Base-by-base conservation (phyloP, 2,329 filamentous ascomycete species). In the Penicillium sp. region DNA sequence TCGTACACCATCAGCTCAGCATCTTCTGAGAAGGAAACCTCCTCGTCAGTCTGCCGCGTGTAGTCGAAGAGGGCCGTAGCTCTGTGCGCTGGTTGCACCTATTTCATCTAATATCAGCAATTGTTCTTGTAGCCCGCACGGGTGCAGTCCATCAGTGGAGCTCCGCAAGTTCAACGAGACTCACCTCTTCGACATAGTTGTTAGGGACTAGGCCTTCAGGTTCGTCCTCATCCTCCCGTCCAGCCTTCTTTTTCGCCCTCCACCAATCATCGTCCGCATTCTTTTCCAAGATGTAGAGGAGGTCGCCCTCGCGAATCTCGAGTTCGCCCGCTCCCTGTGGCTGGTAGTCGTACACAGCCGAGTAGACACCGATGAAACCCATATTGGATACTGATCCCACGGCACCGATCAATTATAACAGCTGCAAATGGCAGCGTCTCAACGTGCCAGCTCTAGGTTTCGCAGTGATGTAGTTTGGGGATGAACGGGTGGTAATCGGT, bases 41-140 rank as follows among this genome's bases (percentile, higher is more conserved):
- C 94, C 75, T 99, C 94, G 70, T 99, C 94, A 25, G 94, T 99
- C 77, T 99, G 94, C 66, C 93, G 86, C 48, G 90, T 90, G 74
- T 99, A 99, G 74, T 99, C 94, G 79, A 93, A 99, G n/a, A 97
- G 84, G n/a, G 94, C 90, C 73, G 88, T 91, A 47, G 93, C 94
- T 63, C 87, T 82, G 59, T 84, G 79, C 59, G 84, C 75, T 25
- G 89, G 84, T 66, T 82, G 78, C 56, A 87, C 87, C 86, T 90
- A 64, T 51, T 57, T 56, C 61, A 51, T 41, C 17, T 43, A 52
- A 38, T 41, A 35, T 52, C 46, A 55, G 30, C 30, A 28, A 46
- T 28, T 47, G 30, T 26, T 14, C n/a, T 19, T 17, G 19, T 7
- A 35, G 17, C 17, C 28, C 19, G 30, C 30, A 22, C 28, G 19